Conservation (phyloP, 495 filamentous ascomycete species). For the Daldinia loculata region DNA sequence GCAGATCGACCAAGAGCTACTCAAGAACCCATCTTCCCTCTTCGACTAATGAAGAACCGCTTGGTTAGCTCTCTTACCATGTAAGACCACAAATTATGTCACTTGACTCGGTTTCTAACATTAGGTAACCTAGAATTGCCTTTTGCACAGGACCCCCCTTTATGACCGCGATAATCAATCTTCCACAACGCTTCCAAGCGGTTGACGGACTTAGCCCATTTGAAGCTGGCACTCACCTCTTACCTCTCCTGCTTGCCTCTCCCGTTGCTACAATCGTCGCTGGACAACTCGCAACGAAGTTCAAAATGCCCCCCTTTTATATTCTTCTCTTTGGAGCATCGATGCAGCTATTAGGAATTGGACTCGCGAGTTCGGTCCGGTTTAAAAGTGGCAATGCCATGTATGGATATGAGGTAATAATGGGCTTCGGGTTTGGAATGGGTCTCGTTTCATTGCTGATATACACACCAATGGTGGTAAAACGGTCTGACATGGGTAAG, state of each 20-base stretch:
- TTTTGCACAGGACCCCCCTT: conserved; percentile 47
- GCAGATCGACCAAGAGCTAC: conserved; percentile 16
- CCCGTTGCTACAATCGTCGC: conserved; percentile 52
- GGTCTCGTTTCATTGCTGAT: conserved; percentile 52
- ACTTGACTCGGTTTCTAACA: conserved; percentile 14
- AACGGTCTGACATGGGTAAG: conserved; percentile 55
- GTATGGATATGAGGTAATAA: conserved; percentile 58
- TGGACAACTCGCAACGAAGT: conserved; percentile 45
- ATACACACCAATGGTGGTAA: conserved; percentile 52
- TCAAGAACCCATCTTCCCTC: conserved; percentile 47
- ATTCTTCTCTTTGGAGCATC: conserved; percentile 53
- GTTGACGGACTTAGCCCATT: conserved; percentile 39
- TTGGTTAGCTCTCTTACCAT: conserved; percentile 42
- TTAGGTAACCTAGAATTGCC: not conserved
- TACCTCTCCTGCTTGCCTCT: conserved; percentile 53
- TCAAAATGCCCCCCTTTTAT: conserved; percentile 55
- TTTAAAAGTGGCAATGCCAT: conserved; percentile 43
- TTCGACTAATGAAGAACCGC: conserved; percentile 40
- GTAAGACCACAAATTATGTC: conserved; percentile 39
- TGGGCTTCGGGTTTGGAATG: conserved; percentile 58
- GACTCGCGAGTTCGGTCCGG: conserved; percentile 52
- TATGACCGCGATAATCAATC: conserved; percentile 41
- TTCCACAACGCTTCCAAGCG: conserved; percentile 45
- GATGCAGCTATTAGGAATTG: conserved; percentile 57
- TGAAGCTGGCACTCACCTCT: conserved; percentile 46